Base-by-base conservation (phyloP, 495 filamentous ascomycete genomes). In the Neurospora sp. region DNA sequence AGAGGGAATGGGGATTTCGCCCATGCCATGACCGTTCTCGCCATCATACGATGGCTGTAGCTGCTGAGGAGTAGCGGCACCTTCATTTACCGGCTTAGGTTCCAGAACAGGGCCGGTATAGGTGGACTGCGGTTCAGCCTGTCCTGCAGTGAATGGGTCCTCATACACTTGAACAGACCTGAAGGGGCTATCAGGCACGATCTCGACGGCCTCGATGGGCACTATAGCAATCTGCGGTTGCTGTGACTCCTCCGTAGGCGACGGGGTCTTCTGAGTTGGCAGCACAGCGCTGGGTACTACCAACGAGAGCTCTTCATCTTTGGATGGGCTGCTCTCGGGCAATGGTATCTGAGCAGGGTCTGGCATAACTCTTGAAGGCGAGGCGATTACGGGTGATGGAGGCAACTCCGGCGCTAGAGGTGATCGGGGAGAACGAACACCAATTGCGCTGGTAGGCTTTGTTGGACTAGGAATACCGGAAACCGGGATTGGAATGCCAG, bases 91-190 rank as follows among this genome's bases (percentile, higher is more conserved):
- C 10, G 85, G 80, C 73, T 81, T 84, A 70, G 88, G 84, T 72
- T 83, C 88, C 59, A 88, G 80, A 27, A 86, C 88, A 2, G 86
- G 83, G 0, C 77, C 80, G 12, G 79, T 82, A 12, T 83, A 76
- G 12, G 75, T 75, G n/a, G 82, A 81, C 70, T 81, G 80, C 9
- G 86, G 82, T 6, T 84, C 82, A 0, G 81, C 73, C 72, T 85
- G 77, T 59, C 86, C 85, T 44, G 84, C 84, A 1, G 82, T 85
- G 66, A 90, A 86, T 5, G 87, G 89, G 70, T 90, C 89, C 76
- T 92, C 89, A 73, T 89, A 89, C 5, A 89, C 87, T 73, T 86
- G 87, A 12, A 89, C 76, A 4, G 82, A 74, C 69, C 82, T 82
- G 20, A 80, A 73, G 16, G 85, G 80, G 10, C 81, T 86, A 23